Percentiles rank a stretch among this genome's conserved stretches.
phyloP scores from a whole-genome alignment of 208 protist species.

The Naegleria gruberi region DNA sequence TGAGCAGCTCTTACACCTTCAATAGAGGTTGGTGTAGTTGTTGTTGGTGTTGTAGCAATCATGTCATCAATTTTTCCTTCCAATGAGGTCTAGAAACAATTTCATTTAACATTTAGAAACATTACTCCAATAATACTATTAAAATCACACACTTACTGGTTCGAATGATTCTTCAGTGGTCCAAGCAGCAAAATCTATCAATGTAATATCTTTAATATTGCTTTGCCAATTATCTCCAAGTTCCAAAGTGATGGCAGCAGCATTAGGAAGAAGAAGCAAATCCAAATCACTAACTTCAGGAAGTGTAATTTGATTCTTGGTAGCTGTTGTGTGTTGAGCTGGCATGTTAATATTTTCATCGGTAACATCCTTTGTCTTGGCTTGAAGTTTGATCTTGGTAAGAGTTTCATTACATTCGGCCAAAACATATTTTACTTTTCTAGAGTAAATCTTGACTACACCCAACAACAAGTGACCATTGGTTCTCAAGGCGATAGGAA shows the following conservation, averaged over 20 bases:
- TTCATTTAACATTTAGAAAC: no score
- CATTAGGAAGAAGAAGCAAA: neutral
- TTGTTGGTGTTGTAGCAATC: neutral
- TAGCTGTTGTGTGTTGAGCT: neutral
- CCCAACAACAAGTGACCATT: conserved; percentile 62
- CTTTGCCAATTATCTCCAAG: neutral
- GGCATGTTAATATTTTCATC: neutral
- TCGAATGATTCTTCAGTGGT: neutral
- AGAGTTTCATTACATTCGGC: conserved; percentile 57
- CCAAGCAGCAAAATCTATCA: conserved; percentile 2
- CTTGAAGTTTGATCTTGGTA: conserved; percentile 51
- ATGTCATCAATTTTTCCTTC: neutral
- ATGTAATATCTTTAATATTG: neutral
- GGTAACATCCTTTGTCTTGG: neutral
- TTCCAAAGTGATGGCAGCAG: neutral
- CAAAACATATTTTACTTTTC: conserved; percentile 54
- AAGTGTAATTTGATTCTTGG: neutral
- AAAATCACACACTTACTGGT: neutral
- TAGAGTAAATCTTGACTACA: conserved; percentile 57
- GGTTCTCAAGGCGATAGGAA: conserved; percentile 57
- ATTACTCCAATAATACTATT: no score
- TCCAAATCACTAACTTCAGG: conserved; percentile 1
- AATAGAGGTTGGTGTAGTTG: neutral
- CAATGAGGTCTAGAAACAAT: neutral
- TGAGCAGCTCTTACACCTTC: neutral